Percentiles rank a stretch among this genome's conserved stretches.
Conservation (phyloP, 768 basidiomycete species). For the Russula lepida region DNA sequence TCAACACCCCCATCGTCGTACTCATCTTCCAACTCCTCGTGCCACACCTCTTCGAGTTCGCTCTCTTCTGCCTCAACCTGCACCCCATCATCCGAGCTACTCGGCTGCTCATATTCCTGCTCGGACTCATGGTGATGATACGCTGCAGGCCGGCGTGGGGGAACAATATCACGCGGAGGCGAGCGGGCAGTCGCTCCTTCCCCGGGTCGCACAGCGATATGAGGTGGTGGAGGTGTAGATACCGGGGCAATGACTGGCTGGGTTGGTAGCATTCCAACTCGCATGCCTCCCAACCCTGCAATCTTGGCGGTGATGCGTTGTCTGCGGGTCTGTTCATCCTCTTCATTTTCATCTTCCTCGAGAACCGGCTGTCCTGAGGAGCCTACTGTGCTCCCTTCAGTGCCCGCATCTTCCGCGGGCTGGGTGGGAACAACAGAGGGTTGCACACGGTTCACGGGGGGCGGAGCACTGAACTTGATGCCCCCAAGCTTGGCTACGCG, state of each 20-base stretch:
- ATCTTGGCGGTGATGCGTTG: conserved; percentile 47
- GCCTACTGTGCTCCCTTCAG: conserved; percentile 21
- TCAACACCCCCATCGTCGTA: conserved; percentile 20
- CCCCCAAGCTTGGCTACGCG: conserved; percentile 93
- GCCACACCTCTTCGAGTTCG: conserved; percentile 57
- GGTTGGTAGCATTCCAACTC: conserved; percentile 45
- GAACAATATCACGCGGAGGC: conserved; percentile 25
- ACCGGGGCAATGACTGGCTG: conserved; percentile 6
- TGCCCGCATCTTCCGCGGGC: conserved; percentile 22
- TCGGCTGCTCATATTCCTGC: conserved; percentile 31
- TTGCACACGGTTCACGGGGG: conserved; percentile 34
- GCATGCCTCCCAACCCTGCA: conserved; percentile 48
- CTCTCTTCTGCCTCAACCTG: conserved; percentile 65
- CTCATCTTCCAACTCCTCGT: conserved; percentile 39
- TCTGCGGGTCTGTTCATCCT: conserved; percentile 51
- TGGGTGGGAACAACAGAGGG: conserved; percentile 27
- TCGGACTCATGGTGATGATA: conserved; percentile 35
- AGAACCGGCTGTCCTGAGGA: conserved; percentile 23
- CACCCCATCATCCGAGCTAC: conserved; percentile 51
- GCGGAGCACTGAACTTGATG: conserved; percentile 70
- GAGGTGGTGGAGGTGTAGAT: conserved; percentile 19
- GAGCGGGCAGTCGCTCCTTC: conserved; percentile 26
- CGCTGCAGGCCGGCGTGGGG: conserved; percentile 29
- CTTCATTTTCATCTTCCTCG: conserved; percentile 39
- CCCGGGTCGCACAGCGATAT: neutral